These are phyloP conservation scores for Blastobotrys malaysiensis DNA, from an alignment of 1,139 yeast genomes.

Conservation along the genomic window DNA sequence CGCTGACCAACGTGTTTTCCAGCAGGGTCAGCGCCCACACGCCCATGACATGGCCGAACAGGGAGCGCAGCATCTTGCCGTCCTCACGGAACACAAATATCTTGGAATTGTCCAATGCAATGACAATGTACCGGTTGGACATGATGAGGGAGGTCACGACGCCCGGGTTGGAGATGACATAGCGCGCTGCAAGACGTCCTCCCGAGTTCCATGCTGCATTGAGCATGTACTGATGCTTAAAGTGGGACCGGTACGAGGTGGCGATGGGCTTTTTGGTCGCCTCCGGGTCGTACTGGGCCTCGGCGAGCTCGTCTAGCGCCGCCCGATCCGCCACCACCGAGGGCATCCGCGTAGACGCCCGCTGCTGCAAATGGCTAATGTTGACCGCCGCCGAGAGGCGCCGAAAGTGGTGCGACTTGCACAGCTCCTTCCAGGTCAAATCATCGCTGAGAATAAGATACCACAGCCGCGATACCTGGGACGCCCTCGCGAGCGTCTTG, in stretches of 20 bases:
- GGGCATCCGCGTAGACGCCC: constrained; percentile 17
- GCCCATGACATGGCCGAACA: constrained; percentile 92
- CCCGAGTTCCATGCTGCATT: constrained; percentile 40
- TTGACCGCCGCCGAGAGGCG: constrained; percentile 36
- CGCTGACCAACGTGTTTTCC: constrained; percentile 75
- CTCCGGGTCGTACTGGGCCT: constrained; percentile 34
- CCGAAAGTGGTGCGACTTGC: constrained; percentile 37
- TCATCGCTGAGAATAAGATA: constrained; percentile 38
- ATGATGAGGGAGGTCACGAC: constrained; percentile 38
- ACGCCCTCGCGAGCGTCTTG: constrained; percentile 38
- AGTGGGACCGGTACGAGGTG: constrained; percentile 37
- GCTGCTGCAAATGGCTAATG: constrained; percentile 14
- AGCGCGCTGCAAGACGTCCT: constrained; percentile 38
- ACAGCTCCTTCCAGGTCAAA: constrained; percentile 39
- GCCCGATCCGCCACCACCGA: constrained; percentile 14
- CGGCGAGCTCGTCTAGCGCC: constrained; percentile 24
- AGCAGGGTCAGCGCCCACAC: constrained; percentile 92
- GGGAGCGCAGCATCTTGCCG: constrained; percentile 64
- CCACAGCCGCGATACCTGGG: constrained; percentile 42
- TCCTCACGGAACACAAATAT: constrained; percentile 45
- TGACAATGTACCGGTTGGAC: constrained; percentile 36
- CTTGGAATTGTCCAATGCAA: constrained; percentile 41
- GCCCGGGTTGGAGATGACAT: constrained; percentile 32
- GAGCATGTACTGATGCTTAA: constrained; percentile 39
- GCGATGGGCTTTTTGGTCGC: constrained; percentile 33